Evolutionary conservation across 257 asterid species (phyloP).

Genomic region (Solanum bulbocastanum): DNA sequence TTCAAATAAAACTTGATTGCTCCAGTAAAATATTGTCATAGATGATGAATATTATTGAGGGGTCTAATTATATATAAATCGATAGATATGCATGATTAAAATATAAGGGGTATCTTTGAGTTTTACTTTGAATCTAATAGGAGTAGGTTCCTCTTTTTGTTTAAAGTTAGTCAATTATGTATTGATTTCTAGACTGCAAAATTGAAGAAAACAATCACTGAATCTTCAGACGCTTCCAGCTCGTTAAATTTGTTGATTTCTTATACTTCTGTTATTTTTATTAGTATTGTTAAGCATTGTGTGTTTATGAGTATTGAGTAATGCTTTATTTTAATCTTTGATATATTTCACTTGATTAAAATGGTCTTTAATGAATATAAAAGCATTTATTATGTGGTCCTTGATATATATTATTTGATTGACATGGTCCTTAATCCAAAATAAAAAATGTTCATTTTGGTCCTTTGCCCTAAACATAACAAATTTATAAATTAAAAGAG

Average conservation of each 20-base stretch:
- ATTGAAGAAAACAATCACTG: not conserved
- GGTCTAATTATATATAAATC: not conserved
- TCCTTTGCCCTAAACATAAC: too few species aligned
- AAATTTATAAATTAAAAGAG: too few species aligned
- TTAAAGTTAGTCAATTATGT: not conserved
- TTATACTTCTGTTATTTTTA: not conserved
- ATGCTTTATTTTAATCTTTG: too few species aligned
- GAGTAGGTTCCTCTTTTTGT: not conserved
- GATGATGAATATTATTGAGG: not conserved
- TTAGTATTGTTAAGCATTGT: not conserved
- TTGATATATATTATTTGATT: too few species aligned
- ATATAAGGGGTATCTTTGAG: not conserved
- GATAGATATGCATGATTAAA: not conserved
- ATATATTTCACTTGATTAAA: not conserved
- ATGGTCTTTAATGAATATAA: not conserved
- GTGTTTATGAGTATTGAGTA: not conserved
- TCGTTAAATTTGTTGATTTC: not conserved
- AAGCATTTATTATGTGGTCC: not conserved
- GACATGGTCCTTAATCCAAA: not conserved
- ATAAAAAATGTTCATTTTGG: not conserved
- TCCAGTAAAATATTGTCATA: not conserved
- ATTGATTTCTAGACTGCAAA: not conserved
- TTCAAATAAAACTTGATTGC: accelerated
- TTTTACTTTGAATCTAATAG: not conserved
- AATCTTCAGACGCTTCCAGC: not conserved